These are phyloP conservation scores for Rachicladosporium sp. DNA, from an alignment of 2,329 filamentous ascomycete species.

Conservation along the genomic window DNA sequence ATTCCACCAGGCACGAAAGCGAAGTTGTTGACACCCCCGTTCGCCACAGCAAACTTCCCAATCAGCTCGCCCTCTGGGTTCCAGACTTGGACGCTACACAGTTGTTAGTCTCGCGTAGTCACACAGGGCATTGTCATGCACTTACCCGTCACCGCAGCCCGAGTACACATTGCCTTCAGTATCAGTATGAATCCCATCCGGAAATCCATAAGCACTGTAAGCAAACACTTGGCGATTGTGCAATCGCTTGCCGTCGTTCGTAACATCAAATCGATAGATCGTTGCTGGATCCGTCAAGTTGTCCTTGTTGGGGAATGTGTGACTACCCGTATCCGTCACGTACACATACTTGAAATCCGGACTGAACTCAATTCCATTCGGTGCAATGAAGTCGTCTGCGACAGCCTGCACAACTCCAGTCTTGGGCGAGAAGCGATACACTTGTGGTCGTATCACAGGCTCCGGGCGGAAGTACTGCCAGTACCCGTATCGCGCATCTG, in stretches of 20 bases:
- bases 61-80: constrained; percentile 38
- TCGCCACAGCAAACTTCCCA: constrained; percentile 38
- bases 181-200: constrained; percentile 47
- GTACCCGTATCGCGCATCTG: constrained; percentile 47
- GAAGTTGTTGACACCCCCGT: constrained; percentile 27
- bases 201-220: constrained; percentile 40
- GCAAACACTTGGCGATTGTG: constrained; percentile 39
- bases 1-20: constrained; percentile 22
- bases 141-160: constrained; percentile 11
- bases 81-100: constrained; percentile 33
- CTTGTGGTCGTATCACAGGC: constrained; percentile 27
- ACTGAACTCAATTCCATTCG: constrained; percentile 47
- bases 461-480: constrained; percentile 30
- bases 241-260: constrained; percentile 22
- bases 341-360: constrained; percentile 42
- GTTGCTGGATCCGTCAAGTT: constrained; percentile 29
- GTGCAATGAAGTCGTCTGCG: constrained; percentile 44
- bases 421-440: constrained; percentile 43
- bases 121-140: too few species aligned
- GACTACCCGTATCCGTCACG: constrained; percentile 42
- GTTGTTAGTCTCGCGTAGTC: too few species aligned
- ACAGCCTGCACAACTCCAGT: constrained; percentile 44
- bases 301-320: constrained; percentile 13
- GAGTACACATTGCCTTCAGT: constrained; percentile 42
- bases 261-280: constrained; percentile 32